Base-by-base conservation (phyloP, 129 eudicot species). In the Ambrosia trifida region DNA sequence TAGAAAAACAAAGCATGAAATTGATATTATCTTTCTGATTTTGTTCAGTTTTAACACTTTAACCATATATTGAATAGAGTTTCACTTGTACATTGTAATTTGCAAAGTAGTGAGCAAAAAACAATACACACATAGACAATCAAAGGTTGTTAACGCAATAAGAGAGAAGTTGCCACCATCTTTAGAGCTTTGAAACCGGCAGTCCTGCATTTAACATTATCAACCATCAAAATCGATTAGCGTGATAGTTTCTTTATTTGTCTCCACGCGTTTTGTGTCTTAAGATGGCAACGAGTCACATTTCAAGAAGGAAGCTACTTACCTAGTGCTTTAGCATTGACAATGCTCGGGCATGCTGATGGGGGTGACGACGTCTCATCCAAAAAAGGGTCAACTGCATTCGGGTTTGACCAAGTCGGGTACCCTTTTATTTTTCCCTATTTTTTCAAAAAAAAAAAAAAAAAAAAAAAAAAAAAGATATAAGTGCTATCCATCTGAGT, bases 301-400 rank as follows among this genome's bases (percentile, higher is more conserved):
- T 28, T 1, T 50, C 52, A 50, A 18, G 24, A 72, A 30, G 60
- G 40, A 56, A 50, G 28, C 58, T 31, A 63, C 24, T 16, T 84
- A 90, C 99, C 95, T 76, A 90, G 79, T 56, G 86, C 86, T 83
- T 94, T 94, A 12, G 96, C 85, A 72, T 94, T 94, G 77, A 94
- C 97, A 74, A 94, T 94, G 96, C 99, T 94, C 11, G 99, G 99
- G 86, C 86, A 85, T 36, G 99, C 99, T 59, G 94, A 77, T 7
- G 99, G 99, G 5, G 99, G 97, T 30, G 86, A 67, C 14, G 94
- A 68, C 30, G 81, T 94, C 85, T 90, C 99, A 20, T 87, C 80
- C 79, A 94, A 66, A 82, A 94, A 94, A 0, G 85, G 85, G 4
- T 90, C 97, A 18, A 94, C 89, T 43, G 60, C 76, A 72, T 94